phyloP scores from a whole-genome alignment of 164 flowering plant genomes.

The Stephania cephalantha region DNA sequence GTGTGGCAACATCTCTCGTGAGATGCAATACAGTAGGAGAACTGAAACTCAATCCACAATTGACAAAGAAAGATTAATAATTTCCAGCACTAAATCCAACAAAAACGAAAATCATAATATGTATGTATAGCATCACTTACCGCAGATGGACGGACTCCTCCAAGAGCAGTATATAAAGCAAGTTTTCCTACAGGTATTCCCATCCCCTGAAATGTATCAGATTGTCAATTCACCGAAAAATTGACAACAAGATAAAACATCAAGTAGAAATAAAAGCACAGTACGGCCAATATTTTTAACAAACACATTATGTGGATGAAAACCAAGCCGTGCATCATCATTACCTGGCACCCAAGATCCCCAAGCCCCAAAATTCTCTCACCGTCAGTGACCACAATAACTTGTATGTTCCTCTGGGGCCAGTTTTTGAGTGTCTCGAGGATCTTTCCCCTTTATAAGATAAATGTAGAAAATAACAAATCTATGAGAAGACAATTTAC shows the following conservation, averaged over 20 bases:
- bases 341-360: conserved; percentile 94
- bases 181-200: conserved; percentile 92
- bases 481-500: neutral
- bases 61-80: neutral
- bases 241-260: neutral
- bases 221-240: neutral
- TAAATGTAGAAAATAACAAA: neutral
- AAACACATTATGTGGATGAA: neutral
- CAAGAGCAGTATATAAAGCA: conserved; percentile 75
- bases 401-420: conserved; percentile 86
- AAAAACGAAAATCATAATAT: neutral
- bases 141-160: conserved; percentile 80
- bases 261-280: neutral
- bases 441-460: conserved; percentile 54
- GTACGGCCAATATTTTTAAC: neutral
- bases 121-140: conserved; percentile 33
- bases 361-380: conserved; percentile 86
- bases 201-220: conserved; percentile 58
- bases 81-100: neutral
- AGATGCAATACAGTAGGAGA: neutral
- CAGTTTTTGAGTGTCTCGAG: conserved; percentile 83
- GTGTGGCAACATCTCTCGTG: neutral
- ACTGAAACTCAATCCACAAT: neutral
- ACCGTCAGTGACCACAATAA: conserved; percentile 86
- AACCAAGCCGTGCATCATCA: neutral